These are phyloP conservation scores for Xanthoceras sorbifolium DNA, from an alignment of 345 rosid genomes.

Conservation along the genomic window DNA sequence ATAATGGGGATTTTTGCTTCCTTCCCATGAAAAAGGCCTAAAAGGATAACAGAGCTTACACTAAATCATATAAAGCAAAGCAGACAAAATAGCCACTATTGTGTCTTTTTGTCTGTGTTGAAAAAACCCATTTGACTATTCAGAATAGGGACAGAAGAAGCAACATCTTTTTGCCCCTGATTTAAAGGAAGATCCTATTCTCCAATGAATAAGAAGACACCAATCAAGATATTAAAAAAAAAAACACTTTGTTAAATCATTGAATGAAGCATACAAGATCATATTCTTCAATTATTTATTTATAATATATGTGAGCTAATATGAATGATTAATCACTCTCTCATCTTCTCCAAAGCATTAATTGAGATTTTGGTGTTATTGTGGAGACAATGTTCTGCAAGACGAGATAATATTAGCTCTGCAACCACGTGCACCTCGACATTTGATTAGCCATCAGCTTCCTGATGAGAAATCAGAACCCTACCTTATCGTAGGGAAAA, in stretches of 20 bases:
- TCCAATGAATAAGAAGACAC: slow-evolving; percentile 26
- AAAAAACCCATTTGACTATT: slow-evolving; percentile 24
- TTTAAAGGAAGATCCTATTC: slow-evolving; percentile 35
- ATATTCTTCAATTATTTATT: background rate
- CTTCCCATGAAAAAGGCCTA: slow-evolving; percentile 10
- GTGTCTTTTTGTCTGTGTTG: slow-evolving; percentile 29
- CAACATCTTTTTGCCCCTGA: slow-evolving; percentile 37
- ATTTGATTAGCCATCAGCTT: background rate
- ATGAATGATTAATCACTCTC: background rate
- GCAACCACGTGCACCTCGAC: slow-evolving; percentile 27
- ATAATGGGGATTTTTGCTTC: background rate
- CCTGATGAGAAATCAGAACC: slow-evolving; percentile 4
- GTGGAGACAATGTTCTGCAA: slow-evolving; percentile 20
- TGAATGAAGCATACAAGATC: slow-evolving; percentile 4
- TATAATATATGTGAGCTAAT: background rate
- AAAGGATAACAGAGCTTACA: slow-evolving; percentile 9
- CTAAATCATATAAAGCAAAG: slow-evolving; percentile 13
- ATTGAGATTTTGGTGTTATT: slow-evolving; percentile 12
- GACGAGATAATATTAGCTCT: slow-evolving; percentile 20
- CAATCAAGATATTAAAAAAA: slow-evolving; percentile 18
- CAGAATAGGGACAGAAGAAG: slow-evolving; percentile 34
- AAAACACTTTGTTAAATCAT: slow-evolving; percentile 16
- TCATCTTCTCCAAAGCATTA: background rate
- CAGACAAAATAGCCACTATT: slow-evolving; percentile 25
- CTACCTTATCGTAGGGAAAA: slow-evolving; percentile 7